Conservation (phyloP, 1,139 yeast species). For the Suhomyces coccinellae region DNA sequence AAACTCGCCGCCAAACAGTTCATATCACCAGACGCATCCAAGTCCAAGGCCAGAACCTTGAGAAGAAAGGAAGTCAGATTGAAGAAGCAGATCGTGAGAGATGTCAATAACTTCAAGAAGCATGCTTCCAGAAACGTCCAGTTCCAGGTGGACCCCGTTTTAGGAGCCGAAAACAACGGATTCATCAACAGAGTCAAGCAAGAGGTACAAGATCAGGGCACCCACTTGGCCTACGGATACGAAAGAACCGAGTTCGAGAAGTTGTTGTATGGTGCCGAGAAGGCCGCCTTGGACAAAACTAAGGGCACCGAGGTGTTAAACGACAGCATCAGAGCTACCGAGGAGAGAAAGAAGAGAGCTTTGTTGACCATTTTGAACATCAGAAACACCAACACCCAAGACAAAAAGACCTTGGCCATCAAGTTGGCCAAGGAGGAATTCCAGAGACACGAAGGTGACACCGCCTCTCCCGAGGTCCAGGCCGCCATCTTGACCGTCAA, state of each 20-base stretch:
- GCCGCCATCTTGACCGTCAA: constrained; percentile 86
- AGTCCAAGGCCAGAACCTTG: constrained; percentile 37
- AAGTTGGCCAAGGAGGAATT: constrained; percentile 75
- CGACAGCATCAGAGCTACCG: constrained; percentile 44
- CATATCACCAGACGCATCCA: constrained; percentile 26
- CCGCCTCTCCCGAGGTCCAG: constrained; percentile 94
- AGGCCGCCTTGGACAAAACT: constrained; percentile 37
- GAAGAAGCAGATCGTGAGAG: constrained; percentile 46
- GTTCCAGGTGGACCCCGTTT: constrained; percentile 66
- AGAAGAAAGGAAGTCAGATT: constrained; percentile 44
- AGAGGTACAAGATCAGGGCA: constrained; percentile 58
- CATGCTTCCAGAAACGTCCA: constrained; percentile 32
- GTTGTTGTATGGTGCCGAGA: constrained; percentile 72
- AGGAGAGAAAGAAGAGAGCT: constrained; percentile 66
- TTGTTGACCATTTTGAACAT: constrained; percentile 70
- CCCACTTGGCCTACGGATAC: constrained; percentile 59
- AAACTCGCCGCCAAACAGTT: constrained; percentile 37
- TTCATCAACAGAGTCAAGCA: constrained; percentile 68
- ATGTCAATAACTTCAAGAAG: constrained; percentile 48
- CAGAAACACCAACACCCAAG: constrained; percentile 65
- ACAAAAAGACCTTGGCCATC: constrained; percentile 59
- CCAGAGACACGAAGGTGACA: constrained; percentile 81
- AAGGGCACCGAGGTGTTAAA: constrained; percentile 44
- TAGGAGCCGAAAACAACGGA: constrained; percentile 68
- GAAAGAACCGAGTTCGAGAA: constrained; percentile 69